Percentiles rank a stretch among this genome's conserved stretches.
Conservation (phyloP, 805 yeast genomes). For the Candida ortonii region DNA sequence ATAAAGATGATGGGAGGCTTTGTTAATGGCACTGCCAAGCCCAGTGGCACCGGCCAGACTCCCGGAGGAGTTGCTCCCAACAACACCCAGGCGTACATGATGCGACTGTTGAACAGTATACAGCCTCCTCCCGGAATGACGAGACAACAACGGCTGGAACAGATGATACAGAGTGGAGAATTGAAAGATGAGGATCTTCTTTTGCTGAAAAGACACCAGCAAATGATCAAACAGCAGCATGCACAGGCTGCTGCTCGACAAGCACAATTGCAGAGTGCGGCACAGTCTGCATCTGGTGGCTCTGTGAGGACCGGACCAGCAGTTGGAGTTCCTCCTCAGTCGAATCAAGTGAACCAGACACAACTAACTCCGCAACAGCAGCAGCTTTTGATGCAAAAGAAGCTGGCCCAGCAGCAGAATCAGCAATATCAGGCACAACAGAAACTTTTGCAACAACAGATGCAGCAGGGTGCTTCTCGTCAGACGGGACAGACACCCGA, state of each 20-base stretch:
- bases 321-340: constrained; percentile 9
- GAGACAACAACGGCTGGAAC: constrained; percentile 32
- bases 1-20: constrained; percentile 15
- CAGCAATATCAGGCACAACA: constrained; percentile 23
- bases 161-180: constrained; percentile 32
- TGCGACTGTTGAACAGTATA: constrained; percentile 28
- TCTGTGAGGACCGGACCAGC: constrained; percentile 6
- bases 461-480: constrained; percentile 17
- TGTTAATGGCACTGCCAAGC: constrained; percentile 6
- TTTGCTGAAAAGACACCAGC: constrained; percentile 32
- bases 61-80: constrained; percentile 6
- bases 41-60: constrained; percentile 1
- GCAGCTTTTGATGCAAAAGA: constrained; percentile 12
- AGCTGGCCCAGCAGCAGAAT: constrained; percentile 17
- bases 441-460: constrained; percentile 23
- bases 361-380: constrained; percentile 23
- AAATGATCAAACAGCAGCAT: constrained; percentile 29
- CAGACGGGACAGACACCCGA: constrained; percentile 27
- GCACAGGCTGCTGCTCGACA: constrained; percentile 23
- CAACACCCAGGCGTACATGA: constrained; percentile 26
- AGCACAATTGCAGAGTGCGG: constrained; percentile 12
- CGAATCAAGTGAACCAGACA: constrained; percentile 13
- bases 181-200: constrained; percentile 31
- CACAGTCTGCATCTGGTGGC: constrained; percentile 3
- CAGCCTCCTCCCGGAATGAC: constrained; percentile 35